phyloP scores from a whole-genome alignment of 1,284 basidiomycete species.

The Malassezia arunalokei region DNA sequence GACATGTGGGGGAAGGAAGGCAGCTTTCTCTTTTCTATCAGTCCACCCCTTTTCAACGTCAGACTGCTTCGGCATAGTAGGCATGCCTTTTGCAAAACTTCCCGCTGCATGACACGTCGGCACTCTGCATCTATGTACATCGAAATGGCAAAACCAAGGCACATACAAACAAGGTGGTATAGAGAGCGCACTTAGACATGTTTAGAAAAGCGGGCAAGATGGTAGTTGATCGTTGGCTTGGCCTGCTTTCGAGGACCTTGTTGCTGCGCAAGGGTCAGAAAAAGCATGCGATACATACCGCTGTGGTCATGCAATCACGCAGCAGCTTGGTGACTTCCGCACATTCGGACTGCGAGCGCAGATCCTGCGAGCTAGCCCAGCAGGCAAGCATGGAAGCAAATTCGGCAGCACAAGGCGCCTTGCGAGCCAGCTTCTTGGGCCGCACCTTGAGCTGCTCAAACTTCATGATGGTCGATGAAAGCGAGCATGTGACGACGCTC shows the following conservation, averaged over 20 bases:
- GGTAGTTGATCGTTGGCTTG: slow-evolving; percentile 45
- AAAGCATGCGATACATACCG: slow-evolving; percentile 51
- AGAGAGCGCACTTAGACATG: slow-evolving; percentile 19
- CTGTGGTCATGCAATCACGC: slow-evolving; percentile 73
- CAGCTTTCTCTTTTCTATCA: background rate
- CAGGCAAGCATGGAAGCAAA: slow-evolving; percentile 73
- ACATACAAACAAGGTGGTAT: background rate
- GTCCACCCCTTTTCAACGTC: background rate
- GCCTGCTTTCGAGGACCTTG: background rate
- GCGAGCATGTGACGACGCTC: background rate
- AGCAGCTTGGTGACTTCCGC: slow-evolving; percentile 57
- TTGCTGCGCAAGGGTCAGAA: background rate
- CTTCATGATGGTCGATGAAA: slow-evolving; percentile 22
- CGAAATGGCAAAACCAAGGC: background rate
- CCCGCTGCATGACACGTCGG: no score
- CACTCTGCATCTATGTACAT: no score
- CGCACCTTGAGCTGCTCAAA: slow-evolving; percentile 41
- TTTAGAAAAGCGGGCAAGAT: slow-evolving; percentile 39
- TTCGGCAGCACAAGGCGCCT: slow-evolving; percentile 61
- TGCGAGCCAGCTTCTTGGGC: slow-evolving; percentile 59
- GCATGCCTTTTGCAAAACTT: no score
- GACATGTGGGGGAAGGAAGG: background rate
- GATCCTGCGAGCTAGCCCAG: slow-evolving; percentile 71
- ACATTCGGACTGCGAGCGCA: slow-evolving; percentile 57
- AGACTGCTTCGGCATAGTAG: no score